Percentiles rank a stretch among this genome's conserved stretches.
Evolutionary conservation across 2,329 filamentous ascomycete genomes (phyloP).

Genomic region (Colletotrichum agaves): DNA sequence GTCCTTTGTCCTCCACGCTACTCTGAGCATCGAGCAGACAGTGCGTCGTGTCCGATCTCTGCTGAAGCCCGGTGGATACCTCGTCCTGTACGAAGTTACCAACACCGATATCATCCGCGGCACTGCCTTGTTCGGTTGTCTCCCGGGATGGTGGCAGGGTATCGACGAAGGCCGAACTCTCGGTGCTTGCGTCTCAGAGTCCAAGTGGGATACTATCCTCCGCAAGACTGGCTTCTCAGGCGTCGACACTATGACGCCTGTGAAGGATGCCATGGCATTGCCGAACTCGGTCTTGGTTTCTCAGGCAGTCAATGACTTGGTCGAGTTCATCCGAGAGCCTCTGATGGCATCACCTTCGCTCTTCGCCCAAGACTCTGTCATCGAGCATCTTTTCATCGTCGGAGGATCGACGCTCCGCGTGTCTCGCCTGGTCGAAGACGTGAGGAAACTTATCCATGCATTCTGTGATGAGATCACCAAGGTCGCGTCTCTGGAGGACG

Average conservation of each 20-base stretch:
- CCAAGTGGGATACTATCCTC: slow-evolving; percentile 18
- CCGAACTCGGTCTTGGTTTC: slow-evolving; percentile 39
- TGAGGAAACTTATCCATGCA: not conserved
- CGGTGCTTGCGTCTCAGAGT: not conserved
- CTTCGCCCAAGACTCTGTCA: not conserved
- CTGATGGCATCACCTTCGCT: not conserved
- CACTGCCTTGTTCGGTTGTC: slow-evolving; percentile 40
- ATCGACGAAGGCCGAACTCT: slow-evolving; percentile 38
- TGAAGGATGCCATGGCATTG: not conserved
- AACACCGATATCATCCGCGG: not conserved
- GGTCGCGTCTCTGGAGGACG: not conserved
- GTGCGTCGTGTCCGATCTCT: slow-evolving; percentile 41
- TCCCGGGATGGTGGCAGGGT: slow-evolving; percentile 46
- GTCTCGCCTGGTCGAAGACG: not conserved
- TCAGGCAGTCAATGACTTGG: slow-evolving; percentile 37
- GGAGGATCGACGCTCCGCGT: slow-evolving; percentile 6
- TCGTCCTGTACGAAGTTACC: slow-evolving; percentile 36
- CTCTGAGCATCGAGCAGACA: slow-evolving; percentile 39
- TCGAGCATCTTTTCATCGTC: slow-evolving; percentile 15
- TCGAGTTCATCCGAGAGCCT: slow-evolving; percentile 14
- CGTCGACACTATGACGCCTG: slow-evolving; percentile 10
- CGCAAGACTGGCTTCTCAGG: slow-evolving; percentile 28
- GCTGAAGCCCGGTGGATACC: slow-evolving; percentile 46
- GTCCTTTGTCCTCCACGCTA: slow-evolving; percentile 45
- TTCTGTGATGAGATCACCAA: not conserved